Evolutionary conservation across 306 rosid genomes (phyloP), one percentile per base, ranked within the genome.

Genomic region (Cyamopsis tetragonoloba): DNA sequence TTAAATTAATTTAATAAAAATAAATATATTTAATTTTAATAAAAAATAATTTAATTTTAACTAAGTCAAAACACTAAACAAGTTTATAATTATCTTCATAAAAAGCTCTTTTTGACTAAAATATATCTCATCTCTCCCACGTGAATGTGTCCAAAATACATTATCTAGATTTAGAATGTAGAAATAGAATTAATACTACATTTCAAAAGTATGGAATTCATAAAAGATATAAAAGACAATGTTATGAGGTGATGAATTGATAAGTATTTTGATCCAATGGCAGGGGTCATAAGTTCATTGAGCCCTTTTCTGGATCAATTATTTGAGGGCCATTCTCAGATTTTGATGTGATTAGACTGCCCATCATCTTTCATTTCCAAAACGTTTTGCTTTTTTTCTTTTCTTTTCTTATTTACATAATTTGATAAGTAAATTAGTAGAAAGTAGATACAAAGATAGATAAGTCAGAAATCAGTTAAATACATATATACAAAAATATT

Each of bases 331-430:
- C 66, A 43, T 77, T 84, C 73, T 53, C 79, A 65, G 77, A 79
- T 77, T 85, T 75, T 75, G 35, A 60, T 66, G 75, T 77, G 83
- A 89, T 84, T 82, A 80, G 93, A 89, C 78, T 53, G 78, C 65
- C 74, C 75, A 76, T 47, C 68, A 39, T 66, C 57, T 76, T 35
- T 48, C 66, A 14, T 49, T 20, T 39, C 54, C 48, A 53, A 68
- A 35, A 7, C 8, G 7, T 3, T 18, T 24, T n/a, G n/a, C n/a
- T 1, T 1, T 1, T 4, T 44, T 32, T 12, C 5, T 27, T n/a
- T 12, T 39, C 15, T 43, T 12, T 38, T 22, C n/a, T 12, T 8
- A 20, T 51, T 51, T 3, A 15, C 11, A 15, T 1, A 20, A 19
- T 19, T 19, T 2, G 4, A 17, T 2, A 10, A 35, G 48, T n/a